Evolutionary conservation across 805 yeast genomes (phyloP).

Genomic region (Huiozyma sinensis): DNA sequence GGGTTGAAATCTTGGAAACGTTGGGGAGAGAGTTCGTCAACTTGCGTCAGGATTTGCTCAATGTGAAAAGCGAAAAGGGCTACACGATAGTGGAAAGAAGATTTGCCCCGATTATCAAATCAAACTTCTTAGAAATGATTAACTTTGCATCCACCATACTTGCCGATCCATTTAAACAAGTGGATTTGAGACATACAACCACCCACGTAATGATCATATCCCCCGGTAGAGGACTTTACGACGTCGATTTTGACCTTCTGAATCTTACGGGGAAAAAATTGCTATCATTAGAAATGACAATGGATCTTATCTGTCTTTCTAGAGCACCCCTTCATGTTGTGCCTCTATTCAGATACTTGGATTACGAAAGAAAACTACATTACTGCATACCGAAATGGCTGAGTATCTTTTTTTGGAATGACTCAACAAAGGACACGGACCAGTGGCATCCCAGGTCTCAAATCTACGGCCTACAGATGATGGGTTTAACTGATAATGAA

Average conservation of each 20-base stretch:
- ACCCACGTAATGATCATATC: conserved; percentile 80
- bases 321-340: conserved; percentile 89
- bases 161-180: conserved; percentile 67
- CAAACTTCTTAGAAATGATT: conserved; percentile 80
- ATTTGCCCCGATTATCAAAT: conserved; percentile 77
- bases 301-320: conserved; percentile 80
- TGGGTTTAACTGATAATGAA: conserved; percentile 94
- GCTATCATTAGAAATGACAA: conserved; percentile 68
- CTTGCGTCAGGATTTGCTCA: conserved; percentile 64
- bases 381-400: conserved; percentile 93
- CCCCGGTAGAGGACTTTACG: conserved; percentile 90
- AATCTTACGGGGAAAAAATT: conserved; percentile 66
- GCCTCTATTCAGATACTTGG: conserved; percentile 71
- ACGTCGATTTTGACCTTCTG: conserved; percentile 73
- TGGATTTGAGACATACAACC: conserved; percentile 83
- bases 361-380: conserved; percentile 37
- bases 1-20: conserved; percentile 88
- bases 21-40: conserved; percentile 75
- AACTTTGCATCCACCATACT: conserved; percentile 72
- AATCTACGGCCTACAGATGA: conserved; percentile 93
- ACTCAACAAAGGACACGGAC: conserved; percentile 31
- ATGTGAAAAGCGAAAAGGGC: conserved; percentile 29
- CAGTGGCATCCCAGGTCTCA: conserved; percentile 93
- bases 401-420: conserved; percentile 85
- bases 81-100: conserved; percentile 40